Percentiles rank a stretch among this genome's conserved stretches.
Conservation (phyloP, 202 grass and related monocot species). For the Carex arenaria region DNA sequence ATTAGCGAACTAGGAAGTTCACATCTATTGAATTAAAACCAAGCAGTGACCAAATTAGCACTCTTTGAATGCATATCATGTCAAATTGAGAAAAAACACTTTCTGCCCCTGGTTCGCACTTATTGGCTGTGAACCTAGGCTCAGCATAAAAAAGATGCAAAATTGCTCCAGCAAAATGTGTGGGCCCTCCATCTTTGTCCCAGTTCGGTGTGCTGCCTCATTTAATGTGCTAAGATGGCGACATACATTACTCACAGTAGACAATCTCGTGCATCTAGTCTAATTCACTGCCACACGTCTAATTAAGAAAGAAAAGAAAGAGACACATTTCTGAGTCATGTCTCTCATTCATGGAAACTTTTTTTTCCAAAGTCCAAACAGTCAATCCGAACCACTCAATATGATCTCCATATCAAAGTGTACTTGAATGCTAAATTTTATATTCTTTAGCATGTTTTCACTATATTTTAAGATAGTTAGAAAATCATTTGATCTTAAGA, state of each 20-base stretch:
- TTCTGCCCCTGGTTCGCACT: background rate
- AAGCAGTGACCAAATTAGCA: background rate
- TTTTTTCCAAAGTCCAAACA: too few relatives aligned
- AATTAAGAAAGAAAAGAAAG: background rate
- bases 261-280: background rate
- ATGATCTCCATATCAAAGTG: too few relatives aligned
- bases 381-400: too few relatives aligned
- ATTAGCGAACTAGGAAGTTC: background rate
- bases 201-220: background rate
- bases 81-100: background rate
- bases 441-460: too few relatives aligned
- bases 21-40: background rate
- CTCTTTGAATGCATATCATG: background rate
- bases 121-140: background rate
- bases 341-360: background rate
- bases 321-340: background rate
- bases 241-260: background rate
- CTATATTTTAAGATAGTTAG: too few relatives aligned
- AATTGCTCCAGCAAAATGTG: background rate
- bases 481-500: too few relatives aligned
- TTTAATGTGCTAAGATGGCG: background rate
- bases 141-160: background rate
- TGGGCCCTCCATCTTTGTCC: background rate
- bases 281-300: background rate
- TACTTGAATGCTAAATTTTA: too few relatives aligned